Evolutionary conservation across 208 protist species (phyloP).

Genomic region (Trypanosoma rangeli): DNA sequence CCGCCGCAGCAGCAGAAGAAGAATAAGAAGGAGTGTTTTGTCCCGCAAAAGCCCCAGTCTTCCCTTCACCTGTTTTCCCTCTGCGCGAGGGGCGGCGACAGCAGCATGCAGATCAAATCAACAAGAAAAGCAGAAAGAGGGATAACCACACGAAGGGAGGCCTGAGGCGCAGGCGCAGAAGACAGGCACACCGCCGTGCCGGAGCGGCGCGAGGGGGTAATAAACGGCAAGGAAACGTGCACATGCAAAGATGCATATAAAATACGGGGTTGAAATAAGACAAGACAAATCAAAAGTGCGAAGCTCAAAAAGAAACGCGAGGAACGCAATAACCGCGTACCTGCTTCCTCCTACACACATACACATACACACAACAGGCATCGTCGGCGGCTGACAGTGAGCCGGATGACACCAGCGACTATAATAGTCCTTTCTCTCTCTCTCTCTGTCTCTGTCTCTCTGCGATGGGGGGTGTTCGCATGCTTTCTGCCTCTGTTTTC

Average conservation of each 20-base stretch:
- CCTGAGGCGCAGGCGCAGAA: no score
- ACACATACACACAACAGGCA: no score
- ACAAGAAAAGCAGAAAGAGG: neutral
- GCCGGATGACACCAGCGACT: neutral
- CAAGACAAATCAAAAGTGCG: neutral
- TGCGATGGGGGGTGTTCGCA: neutral
- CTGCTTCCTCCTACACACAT: neutral
- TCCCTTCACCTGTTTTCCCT: slow-evolving; percentile 1
- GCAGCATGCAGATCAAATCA: neutral
- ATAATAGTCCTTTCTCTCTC: neutral
- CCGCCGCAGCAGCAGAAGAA: neutral
- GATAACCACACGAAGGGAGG: neutral
- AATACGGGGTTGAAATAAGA: no score
- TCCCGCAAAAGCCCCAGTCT: slow-evolving; percentile 2
- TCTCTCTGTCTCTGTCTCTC: no score
- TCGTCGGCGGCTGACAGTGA: neutral
- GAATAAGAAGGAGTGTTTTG: neutral
- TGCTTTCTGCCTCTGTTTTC: neutral
- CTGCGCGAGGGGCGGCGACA: no score
- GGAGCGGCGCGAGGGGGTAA: no score
- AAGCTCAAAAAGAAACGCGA: neutral
- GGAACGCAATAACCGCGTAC: neutral
- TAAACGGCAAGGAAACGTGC: no score
- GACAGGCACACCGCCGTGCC: neutral
- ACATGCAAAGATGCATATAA: no score